Evolutionary conservation across 2,329 filamentous ascomycete species (phyloP), one percentile per base, ranked within the genome.

Genomic region (Ophiostoma himal-ulmi): DNA sequence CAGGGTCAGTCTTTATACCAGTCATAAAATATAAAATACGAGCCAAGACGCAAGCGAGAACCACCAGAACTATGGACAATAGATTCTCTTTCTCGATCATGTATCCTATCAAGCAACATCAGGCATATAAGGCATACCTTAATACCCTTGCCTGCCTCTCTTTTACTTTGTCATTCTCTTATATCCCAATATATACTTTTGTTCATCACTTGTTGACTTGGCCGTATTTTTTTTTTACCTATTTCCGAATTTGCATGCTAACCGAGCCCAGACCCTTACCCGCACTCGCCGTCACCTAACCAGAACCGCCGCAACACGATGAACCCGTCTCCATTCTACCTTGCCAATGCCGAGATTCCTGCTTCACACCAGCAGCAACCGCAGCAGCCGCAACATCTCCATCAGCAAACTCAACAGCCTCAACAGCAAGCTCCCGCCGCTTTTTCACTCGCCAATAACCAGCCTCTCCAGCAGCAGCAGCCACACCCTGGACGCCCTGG

Each of bases 291-390:
- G 77, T 77, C 83, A 70, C 81, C 85, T 76, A 85, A 83, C 74
- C 86, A 87, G 75, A 84, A 86, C 71, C 84, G 84, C 41, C 83
- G 83, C 39, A 81, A 83, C 10, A 82, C 81, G 39, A 82, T 82
- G 5, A 81, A 52, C 48, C 70, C 70, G 67, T 57, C 70, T 14
- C 41, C 70, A 2, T 71, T 71, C 17, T 71, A 71, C 60, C 70
- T 71, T n/a, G 67, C 70, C 67, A 71, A 68, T 26, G 67, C 62
- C 36, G 62, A 65, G 20, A n/a, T 39, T 14, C 17, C 57, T 36
- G 67, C 14, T 85, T 87, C 13, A 87, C 88, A 2, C 3, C 70
- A 68, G 54, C 71, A 71, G 44, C 48, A 71, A 0, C 70, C 68
- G 36, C 70, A 70, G 48, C 67, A 68, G 2, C 69, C 71, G 1